These are phyloP conservation scores for Coffea humblotiana DNA, from an alignment of 305 asterid species.

Conservation along the genomic window DNA sequence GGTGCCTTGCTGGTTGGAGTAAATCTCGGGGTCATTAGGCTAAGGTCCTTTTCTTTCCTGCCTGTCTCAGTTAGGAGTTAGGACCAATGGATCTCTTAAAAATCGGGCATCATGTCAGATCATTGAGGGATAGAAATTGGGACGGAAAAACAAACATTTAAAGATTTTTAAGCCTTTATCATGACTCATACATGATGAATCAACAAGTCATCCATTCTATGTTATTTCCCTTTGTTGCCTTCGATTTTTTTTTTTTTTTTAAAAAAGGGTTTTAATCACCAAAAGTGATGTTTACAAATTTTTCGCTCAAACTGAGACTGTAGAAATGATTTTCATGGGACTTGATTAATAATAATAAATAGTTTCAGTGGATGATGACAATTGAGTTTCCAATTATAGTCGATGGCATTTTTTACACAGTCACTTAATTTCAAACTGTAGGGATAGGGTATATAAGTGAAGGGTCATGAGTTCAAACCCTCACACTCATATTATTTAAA, in stretches of 20 bases:
- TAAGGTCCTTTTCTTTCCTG: slow-evolving; percentile 11
- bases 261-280: not conserved
- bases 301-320: not conserved
- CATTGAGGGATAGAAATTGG: not conserved
- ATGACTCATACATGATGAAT: not conserved
- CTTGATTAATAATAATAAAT: not conserved
- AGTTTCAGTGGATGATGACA: no score
- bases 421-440: no score
- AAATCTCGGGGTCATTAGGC: slow-evolving; percentile 9
- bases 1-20: slow-evolving; percentile 15
- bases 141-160: not conserved
- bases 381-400: no score
- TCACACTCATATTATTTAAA: no score
- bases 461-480: no score
- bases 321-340: not conserved
- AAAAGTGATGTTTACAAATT: not conserved
- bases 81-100: slow-evolving; percentile 7
- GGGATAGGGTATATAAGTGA: no score
- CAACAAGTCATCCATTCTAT: not conserved
- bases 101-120: not conserved
- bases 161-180: not conserved
- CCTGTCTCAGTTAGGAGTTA: not conserved
- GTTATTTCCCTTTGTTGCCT: not conserved
- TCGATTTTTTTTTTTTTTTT: no score
- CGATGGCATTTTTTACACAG: no score